Conservation (phyloP, 2,329 filamentous ascomycete genomes). For the Cladophialophora bantiana region DNA sequence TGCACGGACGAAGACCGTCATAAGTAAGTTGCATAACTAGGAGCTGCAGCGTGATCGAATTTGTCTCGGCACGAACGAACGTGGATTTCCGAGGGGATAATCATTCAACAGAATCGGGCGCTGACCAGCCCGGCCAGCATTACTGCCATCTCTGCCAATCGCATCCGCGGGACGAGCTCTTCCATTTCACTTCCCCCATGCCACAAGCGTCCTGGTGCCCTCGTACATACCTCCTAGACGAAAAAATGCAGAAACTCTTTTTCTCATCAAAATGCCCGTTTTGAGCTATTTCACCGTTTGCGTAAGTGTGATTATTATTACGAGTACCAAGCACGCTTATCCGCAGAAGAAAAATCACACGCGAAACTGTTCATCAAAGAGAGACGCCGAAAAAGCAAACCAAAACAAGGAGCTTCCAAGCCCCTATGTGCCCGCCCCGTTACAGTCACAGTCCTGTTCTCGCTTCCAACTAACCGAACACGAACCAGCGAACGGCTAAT, state of each 20-base stretch:
- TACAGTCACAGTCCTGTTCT: conserved; percentile 4
- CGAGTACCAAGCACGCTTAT: not conserved
- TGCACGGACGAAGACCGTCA: not conserved
- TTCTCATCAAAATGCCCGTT: conserved; percentile 4
- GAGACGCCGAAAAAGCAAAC: not conserved
- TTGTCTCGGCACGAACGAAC: not conserved
- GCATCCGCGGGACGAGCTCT: not conserved
- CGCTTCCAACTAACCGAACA: conserved; percentile 23
- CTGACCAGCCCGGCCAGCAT: conserved; percentile 1
- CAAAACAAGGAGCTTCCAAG: not conserved
- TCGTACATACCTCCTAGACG: conserved; percentile 1
- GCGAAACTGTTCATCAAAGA: not conserved
- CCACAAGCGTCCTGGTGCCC: not conserved
- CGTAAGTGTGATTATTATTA: no score
- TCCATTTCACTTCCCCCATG: no score
- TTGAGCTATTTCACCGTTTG: conserved; percentile 1
- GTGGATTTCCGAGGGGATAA: conserved; percentile 8
- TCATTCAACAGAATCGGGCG: not conserved
- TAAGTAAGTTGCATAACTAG: not conserved
- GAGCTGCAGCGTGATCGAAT: not conserved
- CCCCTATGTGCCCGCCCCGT: not conserved
- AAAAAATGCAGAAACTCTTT: conserved; percentile 6
- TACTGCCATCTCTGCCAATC: not conserved
- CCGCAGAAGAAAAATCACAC: not conserved
- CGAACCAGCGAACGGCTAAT: conserved; percentile 16